Evolutionary conservation across 2,329 filamentous ascomycete species (phyloP).

Genomic region (Scortechinia acanthostroma): DNA sequence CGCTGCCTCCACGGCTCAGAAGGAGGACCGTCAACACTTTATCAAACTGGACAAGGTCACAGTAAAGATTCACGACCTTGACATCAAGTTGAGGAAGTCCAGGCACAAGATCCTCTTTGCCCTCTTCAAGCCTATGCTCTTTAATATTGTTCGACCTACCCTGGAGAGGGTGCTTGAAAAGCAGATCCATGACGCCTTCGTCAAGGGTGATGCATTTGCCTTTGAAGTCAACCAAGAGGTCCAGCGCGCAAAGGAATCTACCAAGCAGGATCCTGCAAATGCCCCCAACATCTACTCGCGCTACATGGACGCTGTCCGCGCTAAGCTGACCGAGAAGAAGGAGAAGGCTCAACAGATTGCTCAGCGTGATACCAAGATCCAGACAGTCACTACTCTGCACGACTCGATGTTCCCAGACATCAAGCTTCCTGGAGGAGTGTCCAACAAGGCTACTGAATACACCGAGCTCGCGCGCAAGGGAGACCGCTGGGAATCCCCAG

Average conservation of each 20-base stretch:
- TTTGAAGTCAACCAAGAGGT: constrained; percentile 55
- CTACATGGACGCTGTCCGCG: constrained; percentile 69
- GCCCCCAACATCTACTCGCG: constrained; percentile 79
- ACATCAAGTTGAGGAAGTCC: constrained; percentile 87
- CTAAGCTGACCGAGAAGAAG: constrained; percentile 61
- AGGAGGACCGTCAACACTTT: constrained; percentile 71
- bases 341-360: constrained; percentile 64
- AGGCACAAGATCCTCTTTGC: constrained; percentile 87
- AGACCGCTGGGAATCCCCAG: constrained; percentile 86
- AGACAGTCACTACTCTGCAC: constrained; percentile 77
- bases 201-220: constrained; percentile 67
- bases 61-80: constrained; percentile 73
- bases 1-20: constrained; percentile 74
- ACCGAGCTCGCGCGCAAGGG: constrained; percentile 80
- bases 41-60: constrained; percentile 90
- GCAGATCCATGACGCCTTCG: constrained; percentile 76
- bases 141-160: constrained; percentile 76
- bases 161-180: constrained; percentile 85
- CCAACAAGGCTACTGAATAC: constrained; percentile 89
- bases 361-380: constrained; percentile 69
- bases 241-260: constrained; percentile 19
- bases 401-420: constrained; percentile 87
- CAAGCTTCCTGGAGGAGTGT: constrained; percentile 78
- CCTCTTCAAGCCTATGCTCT: constrained; percentile 78
- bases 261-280: constrained; percentile 55